Evolutionary conservation across 192 early-diverging fungal species (phyloP).

Genomic region (Pecoramyces ruminantium): DNA sequence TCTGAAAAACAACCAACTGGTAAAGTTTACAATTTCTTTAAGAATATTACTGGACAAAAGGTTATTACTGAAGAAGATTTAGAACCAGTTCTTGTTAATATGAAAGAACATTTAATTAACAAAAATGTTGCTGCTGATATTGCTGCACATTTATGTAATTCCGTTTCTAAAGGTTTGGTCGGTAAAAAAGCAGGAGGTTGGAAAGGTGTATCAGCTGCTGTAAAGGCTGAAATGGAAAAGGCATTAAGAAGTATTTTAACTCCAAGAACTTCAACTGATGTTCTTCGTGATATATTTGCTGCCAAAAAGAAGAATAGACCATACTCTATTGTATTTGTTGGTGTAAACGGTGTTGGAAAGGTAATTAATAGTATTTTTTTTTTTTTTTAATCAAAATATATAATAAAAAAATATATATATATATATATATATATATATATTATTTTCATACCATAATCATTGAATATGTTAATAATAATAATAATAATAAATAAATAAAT

Average conservation of each 20-base stretch:
- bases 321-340: conserved; percentile 81
- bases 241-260: conserved; percentile 77
- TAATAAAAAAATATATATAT: no score
- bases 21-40: conserved; percentile 53
- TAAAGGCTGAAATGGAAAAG: conserved; percentile 64
- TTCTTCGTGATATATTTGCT: conserved; percentile 73
- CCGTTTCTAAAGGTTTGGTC: conserved; percentile 48
- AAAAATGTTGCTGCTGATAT: conserved; percentile 91
- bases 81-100: conserved; percentile 63
- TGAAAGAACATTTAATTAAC: conserved; percentile 79
- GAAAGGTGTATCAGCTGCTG: conserved; percentile 26
- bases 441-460: no score
- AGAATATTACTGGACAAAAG: conserved; percentile 43
- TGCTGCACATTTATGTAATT: conserved; percentile 63
- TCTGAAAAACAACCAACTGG: conserved; percentile 6
- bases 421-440: no score
- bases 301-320: conserved; percentile 49
- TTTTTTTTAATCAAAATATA: no score
- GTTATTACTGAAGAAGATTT: conserved; percentile 54
- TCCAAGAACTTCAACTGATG: conserved; percentile 72
- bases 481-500: no score
- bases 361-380: background rate
- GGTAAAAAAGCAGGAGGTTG: conserved; percentile 61
- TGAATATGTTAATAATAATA: no score
- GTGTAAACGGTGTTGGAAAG: conserved; percentile 90